Evolutionary conservation across 176 grass and related monocot genomes (phyloP).

Genomic region (Dactylis glomerata): DNA sequence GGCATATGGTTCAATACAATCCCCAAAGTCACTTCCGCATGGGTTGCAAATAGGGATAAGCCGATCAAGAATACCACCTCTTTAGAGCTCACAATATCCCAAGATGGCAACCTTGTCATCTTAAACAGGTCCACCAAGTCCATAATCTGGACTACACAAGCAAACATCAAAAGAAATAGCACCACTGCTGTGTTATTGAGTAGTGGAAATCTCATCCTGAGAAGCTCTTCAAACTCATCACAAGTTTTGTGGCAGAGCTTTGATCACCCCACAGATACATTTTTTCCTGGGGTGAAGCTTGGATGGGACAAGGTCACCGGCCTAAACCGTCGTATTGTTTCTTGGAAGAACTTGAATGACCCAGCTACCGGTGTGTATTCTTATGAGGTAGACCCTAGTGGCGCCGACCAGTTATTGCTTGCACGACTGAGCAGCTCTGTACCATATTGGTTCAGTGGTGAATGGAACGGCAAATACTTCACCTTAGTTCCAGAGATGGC

Average conservation of each 20-base stretch:
- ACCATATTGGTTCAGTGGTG: conserved; percentile 30
- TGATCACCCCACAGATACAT: conserved; percentile 45
- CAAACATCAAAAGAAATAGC: background rate
- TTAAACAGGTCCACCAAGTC: background rate
- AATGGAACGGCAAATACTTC: conserved; percentile 53
- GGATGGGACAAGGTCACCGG: conserved; percentile 43
- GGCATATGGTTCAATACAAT: conserved; percentile 51
- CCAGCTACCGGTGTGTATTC: conserved; percentile 36
- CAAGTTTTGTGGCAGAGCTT: conserved; percentile 66
- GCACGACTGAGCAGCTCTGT: background rate
- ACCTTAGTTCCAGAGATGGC: conserved; percentile 30
- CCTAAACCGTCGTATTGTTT: conserved; percentile 16
- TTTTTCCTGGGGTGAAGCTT: conserved; percentile 32
- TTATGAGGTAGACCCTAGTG: background rate
- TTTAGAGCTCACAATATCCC: conserved; percentile 27
- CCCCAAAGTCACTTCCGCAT: conserved; percentile 36
- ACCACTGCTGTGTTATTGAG: conserved; percentile 24
- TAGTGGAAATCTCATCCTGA: conserved; percentile 50
- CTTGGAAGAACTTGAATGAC: conserved; percentile 29
- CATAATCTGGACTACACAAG: conserved; percentile 39
- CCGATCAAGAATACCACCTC: conserved; percentile 11
- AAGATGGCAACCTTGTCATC: conserved; percentile 48
- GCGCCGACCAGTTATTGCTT: background rate
- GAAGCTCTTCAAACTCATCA: conserved; percentile 19
- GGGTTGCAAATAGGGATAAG: conserved; percentile 48